Base-by-base conservation (phyloP, 345 rosid genomes). In the Cardamine chenopodiifolia region DNA sequence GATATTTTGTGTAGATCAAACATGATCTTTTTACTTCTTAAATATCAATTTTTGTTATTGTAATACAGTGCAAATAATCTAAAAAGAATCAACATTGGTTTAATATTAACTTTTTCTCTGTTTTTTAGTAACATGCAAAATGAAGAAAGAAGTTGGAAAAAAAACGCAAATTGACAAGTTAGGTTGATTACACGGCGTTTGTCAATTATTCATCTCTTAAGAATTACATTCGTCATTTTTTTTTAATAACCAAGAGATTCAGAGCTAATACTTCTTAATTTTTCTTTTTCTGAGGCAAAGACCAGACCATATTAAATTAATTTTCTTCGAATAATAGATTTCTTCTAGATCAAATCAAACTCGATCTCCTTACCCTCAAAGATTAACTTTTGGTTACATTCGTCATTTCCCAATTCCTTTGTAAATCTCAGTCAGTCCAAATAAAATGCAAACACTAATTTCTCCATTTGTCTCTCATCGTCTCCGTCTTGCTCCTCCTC, bases 381-480 rank as follows among this genome's bases (percentile, higher is more conserved):
- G n/a, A n/a, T n/a, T n/a, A n/a, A n/a, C n/a, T n/a, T n/a, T n/a
- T n/a, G n/a, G n/a, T 6, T 17, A 35, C 48, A 37, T 52, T 40
- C 7, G 7, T 40, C 44, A 12, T 15, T 29, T 29, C 47, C 9
- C 8, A 15, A 44, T 44, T n/a, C 14, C 0, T 44, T 70, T 12
- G 5, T 22, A 61, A 50, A 72, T 72, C 52, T 62, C 37, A 23
- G 1, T 42, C 20, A 50, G 5, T 8, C 48, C 58, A 74, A 26
- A 66, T 3, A 66, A 28, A 26, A 74, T 74, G 78, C 73, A 37
- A 66, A 48, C 73, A 66, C 50, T 74, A 49, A 23, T 67, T 39
- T 49, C 67, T 48, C 39, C 68, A n/a, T 4, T 47, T 2, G 35
- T 23, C 23, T 39, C 75, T 62, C 44, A 54, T 4, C 32, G 70